These are phyloP conservation scores for Saksenaea vasiformis DNA, from an alignment of 371 early-diverging fungal species.

Conservation along the genomic window DNA sequence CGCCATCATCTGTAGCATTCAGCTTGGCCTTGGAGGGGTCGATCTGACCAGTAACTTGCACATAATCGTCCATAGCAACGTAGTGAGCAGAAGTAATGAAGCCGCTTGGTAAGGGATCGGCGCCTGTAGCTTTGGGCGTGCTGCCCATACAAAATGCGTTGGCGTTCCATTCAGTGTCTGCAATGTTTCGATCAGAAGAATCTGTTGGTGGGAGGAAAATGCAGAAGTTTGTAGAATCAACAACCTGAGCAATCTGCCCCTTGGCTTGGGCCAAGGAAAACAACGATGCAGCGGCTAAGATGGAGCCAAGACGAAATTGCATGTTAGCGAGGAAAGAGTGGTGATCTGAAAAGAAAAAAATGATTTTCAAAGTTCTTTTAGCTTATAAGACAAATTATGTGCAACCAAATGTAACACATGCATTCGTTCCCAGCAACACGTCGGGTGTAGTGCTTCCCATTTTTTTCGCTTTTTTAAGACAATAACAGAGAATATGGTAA, in stretches of 20 bases:
- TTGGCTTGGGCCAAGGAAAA: constrained; percentile 13
- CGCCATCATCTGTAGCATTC: constrained; percentile 46
- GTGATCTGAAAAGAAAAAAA: neutral
- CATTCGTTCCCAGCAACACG: neutral
- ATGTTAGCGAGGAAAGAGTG: neutral
- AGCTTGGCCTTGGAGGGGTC: constrained; percentile 43
- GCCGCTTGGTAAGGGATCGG: constrained; percentile 35
- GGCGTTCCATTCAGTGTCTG: constrained; percentile 55
- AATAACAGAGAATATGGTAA: neutral
- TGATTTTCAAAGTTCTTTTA: neutral
- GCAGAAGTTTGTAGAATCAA: constrained; percentile 49
- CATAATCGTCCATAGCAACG: constrained; percentile 40
- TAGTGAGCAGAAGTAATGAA: constrained; percentile 53
- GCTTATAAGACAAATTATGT: neutral
- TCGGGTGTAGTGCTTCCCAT: neutral
- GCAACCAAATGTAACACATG: neutral
- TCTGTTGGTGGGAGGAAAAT: constrained; percentile 55
- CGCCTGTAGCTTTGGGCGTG: constrained; percentile 37
- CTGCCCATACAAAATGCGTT: constrained; percentile 54
- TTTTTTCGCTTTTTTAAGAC: neutral
- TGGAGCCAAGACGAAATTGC: constrained; percentile 17
- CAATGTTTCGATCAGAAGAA: constrained; percentile 30
- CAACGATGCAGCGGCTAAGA: constrained; percentile 10
- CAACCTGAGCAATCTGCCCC: constrained; percentile 40
- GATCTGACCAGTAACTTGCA: constrained; percentile 60